Evolutionary conservation across 306 rosid genomes (phyloP), one percentile per base, ranked within the genome.

Genomic region (Heteromeles arbutifolia): DNA sequence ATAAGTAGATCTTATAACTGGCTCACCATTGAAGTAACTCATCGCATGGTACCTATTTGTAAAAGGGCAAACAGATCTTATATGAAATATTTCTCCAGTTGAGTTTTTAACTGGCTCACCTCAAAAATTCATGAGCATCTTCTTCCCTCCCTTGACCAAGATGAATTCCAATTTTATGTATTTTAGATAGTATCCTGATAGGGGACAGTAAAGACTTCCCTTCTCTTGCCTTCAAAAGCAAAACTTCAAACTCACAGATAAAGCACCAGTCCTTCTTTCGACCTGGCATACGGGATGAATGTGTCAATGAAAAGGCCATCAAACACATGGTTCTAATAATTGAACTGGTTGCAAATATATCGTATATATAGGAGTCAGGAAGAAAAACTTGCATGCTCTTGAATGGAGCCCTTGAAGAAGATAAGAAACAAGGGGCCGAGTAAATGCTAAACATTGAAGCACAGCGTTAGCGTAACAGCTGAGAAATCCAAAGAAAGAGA

Each of bases 391-490:
- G 83, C 97, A 91, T 78, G 77, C 74, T 81, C 73, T 83, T 19
- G 90, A 87, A 83, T 91, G 97, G 76, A 87, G 83, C 76, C 92
- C 92, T 72, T 87, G 89, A 78, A 89, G 86, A 66, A 91, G 78
- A 80, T 87, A 91, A 0, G 90, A 83, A 72, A 89, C 77, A 69
- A 91, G 76, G 74, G 97, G 97, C 69, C 85, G 88, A 75, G 97
- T 91, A 78, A 79, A 91, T 58, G 97, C 87, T 85, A 91, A 73
- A 85, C 97, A 91, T 77, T 87, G 93, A 74, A 91, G 97, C 67
- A 89, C 97, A 52, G 94, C 94, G 81, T 91, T 91, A 59, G 97
- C 97, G 50, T 91, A 91, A 78, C 97, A 91, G 81, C 97, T 91
- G 97, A 67, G 58, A 63, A 71, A 50, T 50, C 14, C 65, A 54